These are phyloP conservation scores for Trifolium fragiferum DNA, from an alignment of 306 rosid species.

Conservation along the genomic window DNA sequence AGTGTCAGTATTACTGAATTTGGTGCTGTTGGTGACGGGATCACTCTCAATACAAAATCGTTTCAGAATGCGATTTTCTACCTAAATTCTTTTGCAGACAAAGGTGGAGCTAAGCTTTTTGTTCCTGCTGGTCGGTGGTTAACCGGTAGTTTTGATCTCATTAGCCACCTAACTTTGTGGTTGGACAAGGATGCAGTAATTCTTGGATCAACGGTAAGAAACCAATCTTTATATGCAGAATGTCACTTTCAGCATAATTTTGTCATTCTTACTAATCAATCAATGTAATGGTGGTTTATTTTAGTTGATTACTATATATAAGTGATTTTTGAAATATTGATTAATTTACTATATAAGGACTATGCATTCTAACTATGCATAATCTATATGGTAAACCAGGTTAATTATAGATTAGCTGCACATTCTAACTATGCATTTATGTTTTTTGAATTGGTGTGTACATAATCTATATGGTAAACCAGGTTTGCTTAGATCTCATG, in stretches of 20 bases:
- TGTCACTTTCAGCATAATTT: conserved; percentile 22
- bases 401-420: too few relatives aligned
- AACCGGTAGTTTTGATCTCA: conserved; percentile 89
- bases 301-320: conserved; percentile 6
- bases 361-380: too few relatives aligned
- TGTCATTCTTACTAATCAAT: conserved; percentile 19
- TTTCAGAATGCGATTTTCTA: conserved; percentile 87
- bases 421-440: neutral
- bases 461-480: conserved; percentile 17
- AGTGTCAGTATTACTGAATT: conserved; percentile 80
- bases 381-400: too few relatives aligned
- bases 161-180: conserved; percentile 82
- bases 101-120: conserved; percentile 87
- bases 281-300: neutral
- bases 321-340: neutral
- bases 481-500: conserved; percentile 21
- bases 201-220: conserved; percentile 75
- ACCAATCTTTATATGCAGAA: conserved; percentile 16
- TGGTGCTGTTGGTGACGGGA: conserved; percentile 84
- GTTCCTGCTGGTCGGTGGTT: conserved; percentile 83
- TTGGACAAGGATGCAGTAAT: conserved; percentile 70
- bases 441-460: neutral
- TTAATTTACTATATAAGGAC: conserved; percentile 29
- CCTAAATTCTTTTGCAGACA: conserved; percentile 74
- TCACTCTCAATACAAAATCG: conserved; percentile 82